Percentiles rank a stretch among this genome's conserved stretches.
Conservation (phyloP, 1,139 yeast species). For the Kurtzmaniella quercitrusa region DNA sequence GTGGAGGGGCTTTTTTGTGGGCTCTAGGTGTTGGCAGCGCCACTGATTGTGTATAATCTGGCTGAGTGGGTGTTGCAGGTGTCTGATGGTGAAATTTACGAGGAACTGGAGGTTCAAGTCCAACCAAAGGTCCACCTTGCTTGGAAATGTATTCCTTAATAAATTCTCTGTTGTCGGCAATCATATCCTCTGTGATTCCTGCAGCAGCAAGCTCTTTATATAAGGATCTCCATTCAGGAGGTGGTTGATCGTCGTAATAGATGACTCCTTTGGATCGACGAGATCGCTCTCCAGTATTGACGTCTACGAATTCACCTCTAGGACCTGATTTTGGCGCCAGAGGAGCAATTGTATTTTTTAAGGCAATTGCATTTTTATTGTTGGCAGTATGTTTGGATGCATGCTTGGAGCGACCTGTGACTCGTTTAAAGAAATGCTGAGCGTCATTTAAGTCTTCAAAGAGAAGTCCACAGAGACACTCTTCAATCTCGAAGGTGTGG, state of each 20-base stretch:
- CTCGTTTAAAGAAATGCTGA: constrained; percentile 73
- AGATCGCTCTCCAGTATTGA: constrained; percentile 50
- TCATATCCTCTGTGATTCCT: constrained; percentile 86
- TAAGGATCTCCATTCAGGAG: constrained; percentile 80
- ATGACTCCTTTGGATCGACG: constrained; percentile 57
- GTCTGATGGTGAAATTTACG: constrained; percentile 42
- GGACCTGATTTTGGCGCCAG: constrained; percentile 57
- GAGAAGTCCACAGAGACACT: constrained; percentile 80
- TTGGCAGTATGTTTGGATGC: constrained; percentile 82
- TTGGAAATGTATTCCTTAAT: constrained; percentile 72
- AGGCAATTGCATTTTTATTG: constrained; percentile 83
- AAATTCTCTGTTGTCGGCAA: constrained; percentile 79
- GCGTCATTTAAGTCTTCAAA: constrained; percentile 93
- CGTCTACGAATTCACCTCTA: constrained; percentile 57
- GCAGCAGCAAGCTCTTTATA: constrained; percentile 71
- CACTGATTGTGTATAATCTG: constrained; percentile 10
- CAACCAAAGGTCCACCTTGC: constrained; percentile 83
- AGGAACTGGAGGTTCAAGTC: constrained; percentile 82
- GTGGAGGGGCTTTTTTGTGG: constrained; percentile 42
- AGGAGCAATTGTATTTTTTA: constrained; percentile 46
- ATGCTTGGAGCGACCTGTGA: constrained; percentile 70
- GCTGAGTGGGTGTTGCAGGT: constrained; percentile 9
- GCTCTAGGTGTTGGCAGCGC: constrained; percentile 11
- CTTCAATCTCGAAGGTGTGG: constrained; percentile 92
- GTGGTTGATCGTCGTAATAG: constrained; percentile 77